phyloP scores from a whole-genome alignment of 73 alveolate genomes.

The Stentor coeruleus region DNA sequence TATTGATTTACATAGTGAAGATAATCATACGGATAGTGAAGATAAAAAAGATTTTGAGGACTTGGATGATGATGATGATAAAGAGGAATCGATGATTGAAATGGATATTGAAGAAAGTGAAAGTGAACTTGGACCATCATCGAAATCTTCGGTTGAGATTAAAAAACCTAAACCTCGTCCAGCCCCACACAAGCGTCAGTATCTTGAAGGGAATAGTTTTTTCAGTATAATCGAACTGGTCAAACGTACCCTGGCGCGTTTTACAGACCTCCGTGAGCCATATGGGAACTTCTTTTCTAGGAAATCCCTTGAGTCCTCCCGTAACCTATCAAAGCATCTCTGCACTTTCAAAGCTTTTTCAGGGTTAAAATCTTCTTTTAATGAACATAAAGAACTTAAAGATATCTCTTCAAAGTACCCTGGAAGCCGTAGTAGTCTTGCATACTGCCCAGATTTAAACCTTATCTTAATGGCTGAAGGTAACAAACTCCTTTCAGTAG shows the following conservation, averaged over 20 bases:
- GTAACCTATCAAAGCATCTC: not conserved
- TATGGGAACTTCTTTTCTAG: not conserved
- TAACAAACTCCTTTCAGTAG: constrained; percentile 10
- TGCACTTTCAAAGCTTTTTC: constrained; percentile 2
- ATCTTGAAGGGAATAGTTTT: too few relatives aligned
- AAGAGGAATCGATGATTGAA: not conserved
- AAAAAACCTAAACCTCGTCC: not conserved
- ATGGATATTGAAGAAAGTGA: constrained; percentile 15
- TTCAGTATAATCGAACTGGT: not conserved
- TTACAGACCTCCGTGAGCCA: constrained; percentile 1
- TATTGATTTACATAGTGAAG: constrained; percentile 4
- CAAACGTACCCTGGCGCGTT: not conserved
- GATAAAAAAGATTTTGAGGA: constrained; percentile 16
- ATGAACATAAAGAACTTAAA: constrained; percentile 12
- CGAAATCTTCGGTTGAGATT: not conserved
- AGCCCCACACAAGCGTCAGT: not conserved
- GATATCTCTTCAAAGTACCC: constrained; percentile 19
- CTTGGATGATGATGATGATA: not conserved
- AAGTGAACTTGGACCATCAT: not conserved
- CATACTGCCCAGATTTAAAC: not conserved
- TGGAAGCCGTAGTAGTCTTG: not conserved
- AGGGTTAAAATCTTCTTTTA: not conserved
- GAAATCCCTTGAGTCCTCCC: not conserved
- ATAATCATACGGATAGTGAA: not conserved
- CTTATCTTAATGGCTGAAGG: constrained; percentile 10